Percentiles rank a stretch among this genome's conserved stretches.
Conservation (phyloP, 2,329 filamentous ascomycete species). For the Cercospora sojina region DNA sequence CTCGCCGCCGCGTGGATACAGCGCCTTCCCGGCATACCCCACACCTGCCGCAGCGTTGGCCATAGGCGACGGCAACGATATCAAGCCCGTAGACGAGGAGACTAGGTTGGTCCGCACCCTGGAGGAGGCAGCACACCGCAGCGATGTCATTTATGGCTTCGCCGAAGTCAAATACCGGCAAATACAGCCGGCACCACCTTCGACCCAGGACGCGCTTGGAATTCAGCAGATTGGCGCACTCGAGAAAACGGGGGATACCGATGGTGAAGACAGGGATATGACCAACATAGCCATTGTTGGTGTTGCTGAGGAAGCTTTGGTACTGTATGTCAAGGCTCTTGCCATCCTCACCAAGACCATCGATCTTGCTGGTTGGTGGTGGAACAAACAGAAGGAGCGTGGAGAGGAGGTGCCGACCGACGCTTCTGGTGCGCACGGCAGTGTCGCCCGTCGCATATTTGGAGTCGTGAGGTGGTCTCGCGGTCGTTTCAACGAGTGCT, state of each 20-base stretch:
- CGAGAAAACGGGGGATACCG: conserved; percentile 54
- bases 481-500: conserved; percentile 89
- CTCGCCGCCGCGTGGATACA: conserved; percentile 74
- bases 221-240: conserved; percentile 54
- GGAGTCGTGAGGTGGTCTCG: conserved; percentile 95
- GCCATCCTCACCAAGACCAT: conserved; percentile 89
- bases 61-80: conserved; percentile 57
- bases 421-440: conserved; percentile 23
- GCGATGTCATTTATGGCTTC: conserved; percentile 95
- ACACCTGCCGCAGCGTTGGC: conserved; percentile 64
- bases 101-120: conserved; percentile 73
- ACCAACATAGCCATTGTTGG: conserved; percentile 82
- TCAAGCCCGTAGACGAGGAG: conserved; percentile 75
- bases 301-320: conserved; percentile 89
- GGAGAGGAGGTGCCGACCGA: conserved; percentile 55
- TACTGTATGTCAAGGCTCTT: conserved; percentile 93
- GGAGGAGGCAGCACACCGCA: conserved; percentile 87
- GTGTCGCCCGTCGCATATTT: conserved; percentile 65
- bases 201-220: conserved; percentile 65
- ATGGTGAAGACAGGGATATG: conserved; percentile 70
- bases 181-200: conserved; percentile 83
- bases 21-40: conserved; percentile 81
- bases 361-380: conserved; percentile 92
- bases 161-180: conserved; percentile 99
- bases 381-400: conserved; percentile 53